Percentiles rank a stretch among this genome's conserved stretches.
These are phyloP conservation scores for Arabidopsis suecica DNA, from an alignment of 345 rosid genomes.

Conservation along the genomic window DNA sequence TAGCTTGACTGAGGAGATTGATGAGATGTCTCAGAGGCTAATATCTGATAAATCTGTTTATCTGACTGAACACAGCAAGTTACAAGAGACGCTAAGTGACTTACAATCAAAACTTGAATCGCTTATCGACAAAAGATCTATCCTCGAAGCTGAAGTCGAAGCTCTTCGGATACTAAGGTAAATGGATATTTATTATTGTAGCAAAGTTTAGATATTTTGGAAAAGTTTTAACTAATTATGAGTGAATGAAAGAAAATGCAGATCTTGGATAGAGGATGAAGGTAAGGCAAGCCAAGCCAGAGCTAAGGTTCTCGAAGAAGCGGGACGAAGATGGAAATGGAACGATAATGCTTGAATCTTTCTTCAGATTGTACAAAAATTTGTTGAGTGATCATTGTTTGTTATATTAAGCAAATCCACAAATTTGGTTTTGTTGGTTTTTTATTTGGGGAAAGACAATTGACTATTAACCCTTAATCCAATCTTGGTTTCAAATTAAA, in stretches of 20 bases:
- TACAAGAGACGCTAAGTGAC: slow-evolving; percentile 52
- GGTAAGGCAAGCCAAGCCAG: slow-evolving; percentile 89
- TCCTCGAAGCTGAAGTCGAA: slow-evolving; percentile 78
- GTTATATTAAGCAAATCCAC: slow-evolving; percentile 16
- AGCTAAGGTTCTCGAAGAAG: slow-evolving; percentile 85
- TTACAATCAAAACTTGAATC: slow-evolving; percentile 59
- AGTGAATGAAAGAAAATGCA: slow-evolving; percentile 47
- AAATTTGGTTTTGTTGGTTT: slow-evolving; percentile 19
- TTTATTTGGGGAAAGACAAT: slow-evolving; percentile 4
- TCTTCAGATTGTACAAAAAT: slow-evolving; percentile 38
- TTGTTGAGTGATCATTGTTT: slow-evolving; percentile 3
- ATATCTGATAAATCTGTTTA: slow-evolving; percentile 57
- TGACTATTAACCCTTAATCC: not conserved
- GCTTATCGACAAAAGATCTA: slow-evolving; percentile 64
- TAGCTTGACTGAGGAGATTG: slow-evolving; percentile 66
- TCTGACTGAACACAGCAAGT: slow-evolving; percentile 52
- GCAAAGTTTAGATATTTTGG: slow-evolving; percentile 20
- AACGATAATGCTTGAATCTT: slow-evolving; percentile 50
- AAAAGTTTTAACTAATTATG: not conserved
- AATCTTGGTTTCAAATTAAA: slow-evolving; percentile 11
- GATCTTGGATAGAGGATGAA: slow-evolving; percentile 94
- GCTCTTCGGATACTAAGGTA: slow-evolving; percentile 86
- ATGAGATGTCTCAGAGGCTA: slow-evolving; percentile 77
- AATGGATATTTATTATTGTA: slow-evolving; percentile 22
- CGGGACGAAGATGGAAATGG: slow-evolving; percentile 92